A percentile compares a stretch with the other conserved stretches of the same genome.
phyloP scores from a whole-genome alignment of 305 asterid genomes.

The Solanum hybrid region DNA sequence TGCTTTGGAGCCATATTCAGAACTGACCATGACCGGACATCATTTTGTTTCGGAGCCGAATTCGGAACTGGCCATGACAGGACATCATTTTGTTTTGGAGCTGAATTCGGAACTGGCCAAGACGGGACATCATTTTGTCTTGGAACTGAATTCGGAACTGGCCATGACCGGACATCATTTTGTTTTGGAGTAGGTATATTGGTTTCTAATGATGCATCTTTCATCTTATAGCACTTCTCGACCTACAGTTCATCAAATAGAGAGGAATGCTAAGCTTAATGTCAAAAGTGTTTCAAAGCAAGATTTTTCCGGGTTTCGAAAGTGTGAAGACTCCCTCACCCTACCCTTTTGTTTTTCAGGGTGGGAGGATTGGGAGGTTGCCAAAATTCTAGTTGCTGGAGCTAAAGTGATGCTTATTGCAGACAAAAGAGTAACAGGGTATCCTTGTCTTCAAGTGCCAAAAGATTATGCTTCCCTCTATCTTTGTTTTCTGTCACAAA shows the following conservation, averaged over 20 bases:
- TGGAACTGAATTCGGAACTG: slow-evolving; percentile 14
- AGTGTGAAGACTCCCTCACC: background rate
- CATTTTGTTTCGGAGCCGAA: slow-evolving; percentile 22
- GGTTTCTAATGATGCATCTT: slow-evolving; percentile 12
- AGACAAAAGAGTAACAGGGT: background rate
- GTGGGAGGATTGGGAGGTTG: background rate
- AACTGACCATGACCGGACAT: slow-evolving; percentile 21
- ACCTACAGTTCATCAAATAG: slow-evolving; percentile 5
- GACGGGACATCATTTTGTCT: slow-evolving; percentile 23
- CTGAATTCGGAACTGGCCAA: slow-evolving; percentile 7
- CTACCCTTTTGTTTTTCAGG: background rate
- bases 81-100: background rate
- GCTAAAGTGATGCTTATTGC: background rate
- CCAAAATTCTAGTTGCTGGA: background rate
- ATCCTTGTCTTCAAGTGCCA: background rate
- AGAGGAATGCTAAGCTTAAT: background rate
- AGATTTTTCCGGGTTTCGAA: background rate
- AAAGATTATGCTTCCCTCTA: background rate
- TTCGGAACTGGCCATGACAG: background rate
- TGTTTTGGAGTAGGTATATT: slow-evolving; percentile 18
- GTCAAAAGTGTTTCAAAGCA: background rate
- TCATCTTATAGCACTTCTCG: slow-evolving; percentile 7
- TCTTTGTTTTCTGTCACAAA: background rate
- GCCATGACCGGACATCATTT: slow-evolving; percentile 21
- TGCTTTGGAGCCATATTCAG: slow-evolving; percentile 11